Evolutionary conservation across 2,329 filamentous ascomycete species (phyloP).

Genomic region (Colletotrichum sp.): DNA sequence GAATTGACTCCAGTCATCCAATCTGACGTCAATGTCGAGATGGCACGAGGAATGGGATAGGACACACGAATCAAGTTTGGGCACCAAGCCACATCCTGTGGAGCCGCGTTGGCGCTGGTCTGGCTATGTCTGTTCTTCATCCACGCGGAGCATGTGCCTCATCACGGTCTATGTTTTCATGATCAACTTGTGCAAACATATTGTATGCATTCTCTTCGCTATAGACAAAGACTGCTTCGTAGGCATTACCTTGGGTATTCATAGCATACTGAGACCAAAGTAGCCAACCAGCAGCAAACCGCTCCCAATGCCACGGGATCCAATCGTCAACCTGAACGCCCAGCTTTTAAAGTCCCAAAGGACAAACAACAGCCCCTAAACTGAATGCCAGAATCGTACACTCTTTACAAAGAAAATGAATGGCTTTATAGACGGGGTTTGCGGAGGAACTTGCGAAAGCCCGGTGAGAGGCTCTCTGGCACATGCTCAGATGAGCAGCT

Average conservation of each 20-base stretch:
- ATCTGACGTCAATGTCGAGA: conserved; percentile 17
- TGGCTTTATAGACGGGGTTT: neutral
- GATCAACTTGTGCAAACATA: neutral
- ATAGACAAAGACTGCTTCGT: neutral
- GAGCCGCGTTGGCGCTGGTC: neutral
- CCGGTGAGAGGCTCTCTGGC: too few species aligned
- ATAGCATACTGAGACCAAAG: conserved; percentile 14
- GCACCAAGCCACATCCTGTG: neutral
- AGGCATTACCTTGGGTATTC: conserved; percentile 12
- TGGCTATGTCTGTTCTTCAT: neutral
- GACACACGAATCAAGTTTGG: neutral
- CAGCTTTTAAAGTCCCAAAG: conserved; percentile 18
- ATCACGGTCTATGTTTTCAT: neutral
- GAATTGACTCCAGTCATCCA: neutral
- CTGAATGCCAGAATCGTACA: conserved; percentile 5
- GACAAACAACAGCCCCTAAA: neutral
- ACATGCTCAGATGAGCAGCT: neutral
- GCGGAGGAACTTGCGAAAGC: neutral
- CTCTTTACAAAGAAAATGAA: conserved; percentile 10
- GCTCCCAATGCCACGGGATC: neutral
- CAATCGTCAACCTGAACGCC: conserved; percentile 19
- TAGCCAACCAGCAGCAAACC: neutral
- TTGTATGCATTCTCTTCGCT: neutral
- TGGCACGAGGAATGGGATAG: neutral
- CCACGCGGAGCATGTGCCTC: neutral